phyloP scores from a whole-genome alignment of 306 rosid species.

The Acacia crassicarpa region DNA sequence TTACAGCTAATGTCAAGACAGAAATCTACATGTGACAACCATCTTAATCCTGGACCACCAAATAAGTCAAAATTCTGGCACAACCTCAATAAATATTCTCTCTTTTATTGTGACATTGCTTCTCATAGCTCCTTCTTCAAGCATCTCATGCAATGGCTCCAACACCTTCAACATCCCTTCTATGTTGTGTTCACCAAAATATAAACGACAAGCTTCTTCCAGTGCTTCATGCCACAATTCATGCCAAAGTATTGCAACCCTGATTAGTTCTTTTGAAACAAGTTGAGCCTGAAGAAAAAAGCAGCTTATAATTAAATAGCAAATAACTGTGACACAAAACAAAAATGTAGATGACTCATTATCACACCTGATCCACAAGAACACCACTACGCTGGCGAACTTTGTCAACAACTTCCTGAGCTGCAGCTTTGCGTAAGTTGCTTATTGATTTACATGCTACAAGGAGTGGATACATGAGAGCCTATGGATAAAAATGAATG shows the following conservation, averaged over 20 bases:
- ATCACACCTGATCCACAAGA: slow-evolving; percentile 90
- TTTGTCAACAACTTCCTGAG: slow-evolving; percentile 95
- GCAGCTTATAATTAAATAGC: slow-evolving; percentile 9
- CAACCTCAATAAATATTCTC: slow-evolving; percentile 95
- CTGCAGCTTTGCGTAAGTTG: slow-evolving; percentile 88
- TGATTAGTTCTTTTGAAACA: slow-evolving; percentile 84
- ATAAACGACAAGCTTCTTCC: slow-evolving; percentile 97
- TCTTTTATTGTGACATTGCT: slow-evolving; percentile 84
- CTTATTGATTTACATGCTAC: slow-evolving; percentile 98
- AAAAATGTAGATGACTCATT: slow-evolving; percentile 10
- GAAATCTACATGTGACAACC: slow-evolving; percentile 8
- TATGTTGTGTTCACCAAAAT: slow-evolving; percentile 95
- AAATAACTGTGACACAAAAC: neutral
- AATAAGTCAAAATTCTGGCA: slow-evolving; percentile 14
- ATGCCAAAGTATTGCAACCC: slow-evolving; percentile 99
- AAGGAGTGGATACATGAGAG: slow-evolving; percentile 97
- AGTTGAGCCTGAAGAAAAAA: slow-evolving; percentile 81
- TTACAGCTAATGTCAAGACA: slow-evolving; percentile 16
- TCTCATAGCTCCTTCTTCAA: slow-evolving; percentile 83
- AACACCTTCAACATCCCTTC: slow-evolving; percentile 95
- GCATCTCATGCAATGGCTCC: slow-evolving; percentile 97
- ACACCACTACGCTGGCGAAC: slow-evolving; percentile 96
- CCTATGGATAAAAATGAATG: slow-evolving; percentile 52
- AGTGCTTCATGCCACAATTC: slow-evolving; percentile 93
- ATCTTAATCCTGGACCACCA: neutral